These are phyloP conservation scores for Paramecium pentaurelia DNA, from an alignment of 73 alveolate species.

Conservation along the genomic window DNA sequence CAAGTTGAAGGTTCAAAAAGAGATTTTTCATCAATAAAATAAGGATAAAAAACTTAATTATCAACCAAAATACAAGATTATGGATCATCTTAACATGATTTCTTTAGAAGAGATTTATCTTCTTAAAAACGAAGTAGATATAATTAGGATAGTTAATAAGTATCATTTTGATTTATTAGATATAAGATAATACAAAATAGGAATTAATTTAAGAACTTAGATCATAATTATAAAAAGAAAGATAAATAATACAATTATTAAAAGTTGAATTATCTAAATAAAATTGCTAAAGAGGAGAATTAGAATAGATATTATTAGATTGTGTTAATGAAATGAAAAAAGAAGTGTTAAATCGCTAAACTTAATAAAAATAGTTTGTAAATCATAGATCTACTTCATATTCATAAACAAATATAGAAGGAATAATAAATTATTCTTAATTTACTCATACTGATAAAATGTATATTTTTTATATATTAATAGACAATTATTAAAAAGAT, in stretches of 20 bases:
- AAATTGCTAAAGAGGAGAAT: conserved; percentile 44
- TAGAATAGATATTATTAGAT: conserved; percentile 49
- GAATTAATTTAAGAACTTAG: not conserved
- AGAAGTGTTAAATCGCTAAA: conserved; percentile 20
- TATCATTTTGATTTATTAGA: not conserved
- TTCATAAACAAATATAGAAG: not conserved
- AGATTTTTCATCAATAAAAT: not conserved
- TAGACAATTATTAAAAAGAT: conserved; percentile 21
- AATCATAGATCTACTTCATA: not conserved
- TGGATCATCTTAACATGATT: not conserved
- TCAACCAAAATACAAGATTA: not conserved
- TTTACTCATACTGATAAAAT: conserved; percentile 31
- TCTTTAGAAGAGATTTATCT: not conserved
- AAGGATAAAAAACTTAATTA: not conserved
- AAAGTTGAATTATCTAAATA: conserved; percentile 25
- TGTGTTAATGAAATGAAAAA: conserved; percentile 55
- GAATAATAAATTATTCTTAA: not conserved
- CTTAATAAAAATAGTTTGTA: not conserved
- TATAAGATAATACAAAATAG: not conserved
- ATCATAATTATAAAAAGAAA: conserved; percentile 6
- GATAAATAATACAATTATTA: not conserved
- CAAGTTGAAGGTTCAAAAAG: not conserved
- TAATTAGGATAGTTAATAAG: not conserved
- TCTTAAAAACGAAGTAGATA: not conserved
- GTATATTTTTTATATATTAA: not conserved